A percentile compares a stretch with the other conserved stretches of the same genome.
These are phyloP conservation scores for Fereydounia khargensis DNA, from an alignment of 1,284 basidiomycete species.

Conservation along the genomic window DNA sequence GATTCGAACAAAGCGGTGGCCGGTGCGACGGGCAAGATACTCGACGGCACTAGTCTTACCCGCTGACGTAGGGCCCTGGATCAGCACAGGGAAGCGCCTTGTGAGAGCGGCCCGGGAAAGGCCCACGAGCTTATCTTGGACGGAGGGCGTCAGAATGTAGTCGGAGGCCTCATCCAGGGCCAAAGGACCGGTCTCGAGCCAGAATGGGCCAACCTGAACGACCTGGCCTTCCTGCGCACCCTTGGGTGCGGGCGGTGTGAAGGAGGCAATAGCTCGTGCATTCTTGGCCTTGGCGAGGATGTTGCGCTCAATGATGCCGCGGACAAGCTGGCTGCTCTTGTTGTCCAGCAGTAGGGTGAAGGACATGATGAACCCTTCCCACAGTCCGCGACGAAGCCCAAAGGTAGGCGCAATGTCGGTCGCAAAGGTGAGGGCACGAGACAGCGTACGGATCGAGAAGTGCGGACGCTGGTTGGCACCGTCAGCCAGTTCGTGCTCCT, in stretches of 20 bases:
- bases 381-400: conserved; percentile 75
- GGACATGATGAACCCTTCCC: conserved; percentile 95
- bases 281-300: conserved; percentile 83
- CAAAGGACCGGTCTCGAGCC: conserved; percentile 75
- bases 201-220: conserved; percentile 87
- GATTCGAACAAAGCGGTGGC: conserved; percentile 94
- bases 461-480: conserved; percentile 93
- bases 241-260: conserved; percentile 40
- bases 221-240: conserved; percentile 17
- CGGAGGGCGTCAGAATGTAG: conserved; percentile 93
- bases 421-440: conserved; percentile 87
- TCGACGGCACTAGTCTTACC: conserved; percentile 97
- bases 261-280: conserved; percentile 48
- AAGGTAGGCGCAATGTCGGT: conserved; percentile 76
- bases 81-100: conserved; percentile 86
- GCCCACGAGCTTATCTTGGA: conserved; percentile 90
- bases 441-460: conserved; percentile 93
- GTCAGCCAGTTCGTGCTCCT: conserved; percentile 82
- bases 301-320: conserved; percentile 71
- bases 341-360: conserved; percentile 92
- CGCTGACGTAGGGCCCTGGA: conserved; percentile 95
- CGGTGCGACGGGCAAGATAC: conserved; percentile 88
- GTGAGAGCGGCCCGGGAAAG: conserved; percentile 87
- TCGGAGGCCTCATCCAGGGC: conserved; percentile 64
- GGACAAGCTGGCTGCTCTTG: conserved; percentile 71